Evolutionary conservation across 768 basidiomycete genomes (phyloP).

Genomic region (Phanerochaete sordida): DNA sequence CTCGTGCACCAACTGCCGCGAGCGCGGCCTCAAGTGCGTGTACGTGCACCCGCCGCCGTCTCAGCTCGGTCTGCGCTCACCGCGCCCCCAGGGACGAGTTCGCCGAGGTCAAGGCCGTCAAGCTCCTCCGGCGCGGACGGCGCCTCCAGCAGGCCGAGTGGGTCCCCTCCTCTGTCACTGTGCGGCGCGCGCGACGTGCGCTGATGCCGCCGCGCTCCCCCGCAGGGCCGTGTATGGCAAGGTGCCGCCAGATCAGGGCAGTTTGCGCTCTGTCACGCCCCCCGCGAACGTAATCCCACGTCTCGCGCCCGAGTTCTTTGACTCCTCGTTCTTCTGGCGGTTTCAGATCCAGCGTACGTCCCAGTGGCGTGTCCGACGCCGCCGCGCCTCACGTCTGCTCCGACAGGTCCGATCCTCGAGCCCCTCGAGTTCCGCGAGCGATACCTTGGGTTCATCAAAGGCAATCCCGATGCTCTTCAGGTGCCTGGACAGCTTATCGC

Average conservation of each 20-base stretch:
- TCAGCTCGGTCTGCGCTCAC: background rate
- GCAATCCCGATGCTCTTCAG: conserved; percentile 53
- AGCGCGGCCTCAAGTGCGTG: conserved; percentile 92
- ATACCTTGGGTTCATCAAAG: conserved; percentile 63
- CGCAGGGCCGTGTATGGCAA: conserved; percentile 77
- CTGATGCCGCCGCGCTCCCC: conserved; percentile 7
- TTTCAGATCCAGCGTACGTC: conserved; percentile 80
- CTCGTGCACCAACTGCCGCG: conserved; percentile 85
- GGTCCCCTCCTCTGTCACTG: conserved; percentile 29
- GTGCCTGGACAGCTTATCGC: conserved; percentile 73
- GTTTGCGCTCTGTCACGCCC: conserved; percentile 32
- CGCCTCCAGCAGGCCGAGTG: conserved; percentile 84
- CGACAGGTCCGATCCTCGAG: conserved; percentile 80
- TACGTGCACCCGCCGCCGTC: conserved; percentile 38
- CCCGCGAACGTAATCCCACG: conserved; percentile 61
- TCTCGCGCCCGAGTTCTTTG: conserved; percentile 76
- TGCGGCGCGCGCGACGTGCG: conserved; percentile 1
- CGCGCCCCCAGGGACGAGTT: conserved; percentile 71
- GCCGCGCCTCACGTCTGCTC: background rate
- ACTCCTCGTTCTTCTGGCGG: conserved; percentile 79
- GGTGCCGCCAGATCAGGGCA: conserved; percentile 41
- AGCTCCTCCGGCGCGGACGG: conserved; percentile 74
- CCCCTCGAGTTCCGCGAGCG: conserved; percentile 74
- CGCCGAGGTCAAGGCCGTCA: conserved; percentile 87
- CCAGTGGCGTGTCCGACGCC: background rate